phyloP scores from a whole-genome alignment of 1,284 basidiomycete species.

The Ceratobasidium sp. region DNA sequence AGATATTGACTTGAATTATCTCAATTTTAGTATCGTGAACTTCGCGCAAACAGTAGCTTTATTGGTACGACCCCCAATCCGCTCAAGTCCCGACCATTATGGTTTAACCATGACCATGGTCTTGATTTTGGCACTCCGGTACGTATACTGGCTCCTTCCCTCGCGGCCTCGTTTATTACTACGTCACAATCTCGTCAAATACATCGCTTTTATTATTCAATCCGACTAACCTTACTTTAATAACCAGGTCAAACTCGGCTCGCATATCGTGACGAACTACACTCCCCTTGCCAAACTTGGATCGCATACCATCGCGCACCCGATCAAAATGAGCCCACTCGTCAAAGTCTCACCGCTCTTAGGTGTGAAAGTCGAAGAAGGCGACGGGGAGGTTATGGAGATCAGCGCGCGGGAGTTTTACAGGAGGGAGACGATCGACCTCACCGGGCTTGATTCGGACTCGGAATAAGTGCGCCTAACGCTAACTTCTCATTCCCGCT shows the following conservation, averaged over 20 bases:
- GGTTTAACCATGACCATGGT: conserved; percentile 8
- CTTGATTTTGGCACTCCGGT: conserved; percentile 34
- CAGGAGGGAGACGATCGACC: conserved; percentile 18
- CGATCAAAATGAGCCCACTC: conserved; percentile 3
- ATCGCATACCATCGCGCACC: conserved; percentile 9
- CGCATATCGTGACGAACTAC: conserved; percentile 19
- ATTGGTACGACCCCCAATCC: conserved; percentile 15
- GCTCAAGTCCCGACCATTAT: neutral
- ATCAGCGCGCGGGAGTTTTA: conserved; percentile 36
- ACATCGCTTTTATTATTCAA: no score
- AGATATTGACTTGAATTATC: neutral
- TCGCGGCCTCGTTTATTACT: no score
- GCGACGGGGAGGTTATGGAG: conserved; percentile 11
- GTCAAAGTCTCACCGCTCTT: neutral
- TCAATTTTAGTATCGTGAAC: conserved; percentile 26
- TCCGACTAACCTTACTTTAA: no score
- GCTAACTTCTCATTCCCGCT: no score
- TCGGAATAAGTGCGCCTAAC: neutral
- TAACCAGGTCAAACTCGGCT: conserved; percentile 14
- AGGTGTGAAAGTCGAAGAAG: conserved; percentile 11
- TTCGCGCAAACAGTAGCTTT: conserved; percentile 14
- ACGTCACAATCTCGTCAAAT: no score
- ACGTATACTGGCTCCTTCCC: neutral
- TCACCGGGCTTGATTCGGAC: conserved; percentile 33
- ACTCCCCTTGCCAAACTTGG: conserved; percentile 23